These are phyloP conservation scores for Gleditsia sinensis DNA, from an alignment of 306 rosid genomes.

Conservation along the genomic window DNA sequence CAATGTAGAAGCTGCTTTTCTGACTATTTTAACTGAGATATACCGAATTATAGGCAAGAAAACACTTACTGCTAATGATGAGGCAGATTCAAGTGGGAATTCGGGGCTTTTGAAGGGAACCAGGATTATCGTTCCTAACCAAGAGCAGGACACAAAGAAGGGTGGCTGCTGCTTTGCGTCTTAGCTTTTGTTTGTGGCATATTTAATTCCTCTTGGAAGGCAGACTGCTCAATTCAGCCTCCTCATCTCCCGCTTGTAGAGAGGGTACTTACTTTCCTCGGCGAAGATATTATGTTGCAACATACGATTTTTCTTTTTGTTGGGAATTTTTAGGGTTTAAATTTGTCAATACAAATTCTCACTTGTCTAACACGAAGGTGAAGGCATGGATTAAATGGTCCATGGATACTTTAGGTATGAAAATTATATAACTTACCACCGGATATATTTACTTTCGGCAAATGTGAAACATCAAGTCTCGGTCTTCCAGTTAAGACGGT, in stretches of 20 bases:
- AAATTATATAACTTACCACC: background rate
- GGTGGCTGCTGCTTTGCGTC: conserved; percentile 71
- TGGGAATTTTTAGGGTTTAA: conserved; percentile 36
- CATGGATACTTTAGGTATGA: conserved; percentile 2
- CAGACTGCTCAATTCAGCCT: conserved; percentile 2
- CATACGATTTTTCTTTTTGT: background rate
- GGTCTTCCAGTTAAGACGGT: background rate
- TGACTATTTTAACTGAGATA: conserved; percentile 73
- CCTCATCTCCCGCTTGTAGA: conserved; percentile 30
- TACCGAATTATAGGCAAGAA: conserved; percentile 74
- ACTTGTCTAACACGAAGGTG: conserved; percentile 16
- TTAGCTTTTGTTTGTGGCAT: conserved; percentile 13
- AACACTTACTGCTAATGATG: conserved; percentile 53
- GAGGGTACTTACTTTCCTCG: conserved; percentile 10
- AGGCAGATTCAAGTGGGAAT: conserved; percentile 39
- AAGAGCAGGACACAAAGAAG: conserved; percentile 36
- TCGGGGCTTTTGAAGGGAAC: conserved; percentile 66
- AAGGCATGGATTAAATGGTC: conserved; percentile 25
- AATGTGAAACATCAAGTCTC: background rate
- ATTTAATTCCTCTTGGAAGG: conserved; percentile 5
- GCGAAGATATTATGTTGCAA: conserved; percentile 14
- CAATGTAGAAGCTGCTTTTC: conserved; percentile 82
- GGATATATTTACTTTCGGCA: background rate
- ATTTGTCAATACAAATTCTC: conserved; percentile 41
- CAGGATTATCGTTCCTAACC: conserved; percentile 62